Conservation (phyloP, 202 grass and related monocot species). For the Setaria italica region DNA sequence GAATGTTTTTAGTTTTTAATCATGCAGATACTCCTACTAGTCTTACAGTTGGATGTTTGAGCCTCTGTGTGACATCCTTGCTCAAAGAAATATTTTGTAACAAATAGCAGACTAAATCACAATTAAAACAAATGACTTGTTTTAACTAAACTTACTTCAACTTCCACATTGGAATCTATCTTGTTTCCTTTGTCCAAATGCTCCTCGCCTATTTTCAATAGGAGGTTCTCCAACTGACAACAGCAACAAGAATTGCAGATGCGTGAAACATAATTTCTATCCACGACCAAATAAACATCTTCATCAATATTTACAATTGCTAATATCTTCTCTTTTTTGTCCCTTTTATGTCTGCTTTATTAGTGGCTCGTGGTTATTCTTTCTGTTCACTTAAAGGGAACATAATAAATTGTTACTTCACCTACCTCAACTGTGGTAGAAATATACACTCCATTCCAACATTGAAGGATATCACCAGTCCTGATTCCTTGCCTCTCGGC, state of each 20-base stretch:
- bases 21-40: not conserved
- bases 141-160: not conserved
- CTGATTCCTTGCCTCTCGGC: conserved; percentile 29
- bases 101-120: not conserved
- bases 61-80: not conserved
- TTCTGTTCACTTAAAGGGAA: not conserved
- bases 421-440: conserved; percentile 20
- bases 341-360: not conserved
- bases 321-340: not conserved
- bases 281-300: not conserved
- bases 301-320: not conserved
- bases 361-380: not conserved
- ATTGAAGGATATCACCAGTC: conserved; percentile 37
- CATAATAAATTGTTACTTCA: not conserved
- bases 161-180: not conserved
- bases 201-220: not conserved
- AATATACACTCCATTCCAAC: not conserved
- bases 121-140: not conserved
- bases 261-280: not conserved
- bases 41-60: not conserved
- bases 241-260: not conserved
- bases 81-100: not conserved
- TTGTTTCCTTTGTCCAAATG: not conserved
- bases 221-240: not conserved
- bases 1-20: not conserved